Evolutionary conservation across 352 stramenopile species (phyloP).

Genomic region (Aphanomyces invadans): DNA sequence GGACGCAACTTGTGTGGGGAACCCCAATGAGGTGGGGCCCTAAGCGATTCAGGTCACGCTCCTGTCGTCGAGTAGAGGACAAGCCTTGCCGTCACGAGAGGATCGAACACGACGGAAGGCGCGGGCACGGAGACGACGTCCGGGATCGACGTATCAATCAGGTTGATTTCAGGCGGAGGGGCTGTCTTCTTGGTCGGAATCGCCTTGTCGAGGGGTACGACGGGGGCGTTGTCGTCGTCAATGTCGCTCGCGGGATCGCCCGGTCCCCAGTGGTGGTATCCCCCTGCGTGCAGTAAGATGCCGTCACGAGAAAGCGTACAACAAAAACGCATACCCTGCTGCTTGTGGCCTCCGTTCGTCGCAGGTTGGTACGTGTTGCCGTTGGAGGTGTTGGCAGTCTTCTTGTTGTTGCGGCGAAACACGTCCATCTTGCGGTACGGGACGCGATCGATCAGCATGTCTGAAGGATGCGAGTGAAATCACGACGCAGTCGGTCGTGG

Average conservation of each 20-base stretch:
- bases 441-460: slow-evolving; percentile 71
- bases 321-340: slow-evolving; percentile 32
- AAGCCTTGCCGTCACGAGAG: slow-evolving; percentile 45
- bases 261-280: slow-evolving; percentile 13
- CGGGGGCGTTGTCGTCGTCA: background rate
- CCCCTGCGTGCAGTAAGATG: background rate
- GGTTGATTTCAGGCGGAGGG: slow-evolving; percentile 48
- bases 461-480: slow-evolving; percentile 27
- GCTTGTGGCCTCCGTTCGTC: background rate
- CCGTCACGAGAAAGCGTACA: background rate
- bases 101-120: slow-evolving; percentile 68
- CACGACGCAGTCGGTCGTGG: background rate
- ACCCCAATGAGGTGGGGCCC: background rate
- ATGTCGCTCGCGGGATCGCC: slow-evolving; percentile 23
- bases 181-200: background rate
- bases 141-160: slow-evolving; percentile 64
- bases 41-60: background rate
- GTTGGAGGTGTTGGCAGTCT: slow-evolving; percentile 9
- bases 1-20: background rate
- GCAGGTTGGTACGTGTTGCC: background rate
- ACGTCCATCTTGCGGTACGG: slow-evolving; percentile 78
- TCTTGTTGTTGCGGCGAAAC: slow-evolving; percentile 59
- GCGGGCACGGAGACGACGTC: slow-evolving; percentile 52
- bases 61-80: background rate
- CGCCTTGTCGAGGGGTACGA: background rate